Percentiles rank a stretch among this genome's conserved stretches.
Conservation (phyloP, 371 early-diverging fungal genomes). For the Mucor circinelloides region DNA sequence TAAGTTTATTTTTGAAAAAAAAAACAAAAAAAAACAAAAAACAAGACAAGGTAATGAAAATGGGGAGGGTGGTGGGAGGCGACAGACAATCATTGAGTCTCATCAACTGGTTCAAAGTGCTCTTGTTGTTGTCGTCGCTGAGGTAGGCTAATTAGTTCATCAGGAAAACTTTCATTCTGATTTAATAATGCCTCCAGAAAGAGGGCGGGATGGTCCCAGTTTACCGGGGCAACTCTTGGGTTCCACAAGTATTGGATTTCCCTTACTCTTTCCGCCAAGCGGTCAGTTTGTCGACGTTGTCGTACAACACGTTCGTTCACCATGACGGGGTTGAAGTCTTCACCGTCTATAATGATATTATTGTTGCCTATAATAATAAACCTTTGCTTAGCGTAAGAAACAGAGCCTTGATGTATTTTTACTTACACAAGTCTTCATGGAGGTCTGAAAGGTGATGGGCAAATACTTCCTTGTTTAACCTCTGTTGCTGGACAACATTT, state of each 20-base stretch:
- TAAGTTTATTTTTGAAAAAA: too few species aligned
- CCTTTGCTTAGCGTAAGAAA: not conserved
- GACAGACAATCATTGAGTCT: too few species aligned
- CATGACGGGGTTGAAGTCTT: not conserved
- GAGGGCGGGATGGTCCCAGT: not conserved
- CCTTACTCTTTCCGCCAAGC: not conserved
- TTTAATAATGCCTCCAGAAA: not conserved
- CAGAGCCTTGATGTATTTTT: not conserved
- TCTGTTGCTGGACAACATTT: not conserved
- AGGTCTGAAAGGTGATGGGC: not conserved
- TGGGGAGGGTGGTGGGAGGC: not conserved
- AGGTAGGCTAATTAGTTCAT: too few species aligned
- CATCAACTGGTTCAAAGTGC: too few species aligned
- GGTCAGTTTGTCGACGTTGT: not conserved
- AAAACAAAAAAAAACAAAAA: too few species aligned
- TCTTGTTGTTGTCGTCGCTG: too few species aligned
- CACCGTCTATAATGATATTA: not conserved
- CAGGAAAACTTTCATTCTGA: too few species aligned
- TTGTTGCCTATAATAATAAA: not conserved
- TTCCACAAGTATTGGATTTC: not conserved
- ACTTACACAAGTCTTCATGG: not conserved
- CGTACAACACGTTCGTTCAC: not conserved
- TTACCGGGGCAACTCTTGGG: not conserved
- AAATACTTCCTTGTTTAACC: not conserved
- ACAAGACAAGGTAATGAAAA: not conserved